Percentiles rank a stretch among this genome's conserved stretches.
phyloP scores from a whole-genome alignment of 1,139 yeast species.

The Kodamaea ohmeri region DNA sequence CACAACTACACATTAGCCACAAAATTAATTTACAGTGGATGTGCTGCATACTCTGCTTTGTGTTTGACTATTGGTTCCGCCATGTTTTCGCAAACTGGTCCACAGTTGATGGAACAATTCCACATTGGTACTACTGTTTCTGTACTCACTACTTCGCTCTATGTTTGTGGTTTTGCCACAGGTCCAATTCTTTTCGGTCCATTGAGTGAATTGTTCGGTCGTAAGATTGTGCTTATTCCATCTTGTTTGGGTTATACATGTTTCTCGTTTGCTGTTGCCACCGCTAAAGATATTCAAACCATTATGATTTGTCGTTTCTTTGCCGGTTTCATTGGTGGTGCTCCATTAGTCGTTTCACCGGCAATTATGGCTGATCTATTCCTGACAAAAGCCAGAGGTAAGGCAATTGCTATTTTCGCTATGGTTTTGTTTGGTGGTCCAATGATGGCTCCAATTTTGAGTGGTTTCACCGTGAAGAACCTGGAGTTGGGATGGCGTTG shows the following conservation, averaged over 20 bases:
- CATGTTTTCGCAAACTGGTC: slow-evolving; percentile 53
- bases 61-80: slow-evolving; percentile 62
- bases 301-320: slow-evolving; percentile 71
- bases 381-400: slow-evolving; percentile 60
- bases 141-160: slow-evolving; percentile 65
- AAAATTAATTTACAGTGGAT: slow-evolving; percentile 26
- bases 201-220: slow-evolving; percentile 70
- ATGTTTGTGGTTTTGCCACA: slow-evolving; percentile 76
- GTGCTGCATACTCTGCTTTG: slow-evolving; percentile 29
- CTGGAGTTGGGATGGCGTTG: slow-evolving; percentile 53
- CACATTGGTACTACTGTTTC: slow-evolving; percentile 56
- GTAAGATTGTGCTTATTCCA: slow-evolving; percentile 54
- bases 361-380: slow-evolving; percentile 80
- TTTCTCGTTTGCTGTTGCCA: slow-evolving; percentile 70
- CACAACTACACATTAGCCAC: slow-evolving; percentile 52
- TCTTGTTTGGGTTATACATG: slow-evolving; percentile 55
- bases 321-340: slow-evolving; percentile 74
- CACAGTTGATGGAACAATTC: slow-evolving; percentile 39
- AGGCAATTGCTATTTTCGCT: slow-evolving; percentile 62
- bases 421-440: slow-evolving; percentile 76
- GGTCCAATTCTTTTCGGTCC: slow-evolving; percentile 87
- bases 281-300: slow-evolving; percentile 72
- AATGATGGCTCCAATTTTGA: slow-evolving; percentile 64
- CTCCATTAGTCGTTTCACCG: slow-evolving; percentile 79
- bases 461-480: slow-evolving; percentile 21